These are phyloP conservation scores for Vigna angularis DNA, from an alignment of 306 rosid species.

Conservation along the genomic window DNA sequence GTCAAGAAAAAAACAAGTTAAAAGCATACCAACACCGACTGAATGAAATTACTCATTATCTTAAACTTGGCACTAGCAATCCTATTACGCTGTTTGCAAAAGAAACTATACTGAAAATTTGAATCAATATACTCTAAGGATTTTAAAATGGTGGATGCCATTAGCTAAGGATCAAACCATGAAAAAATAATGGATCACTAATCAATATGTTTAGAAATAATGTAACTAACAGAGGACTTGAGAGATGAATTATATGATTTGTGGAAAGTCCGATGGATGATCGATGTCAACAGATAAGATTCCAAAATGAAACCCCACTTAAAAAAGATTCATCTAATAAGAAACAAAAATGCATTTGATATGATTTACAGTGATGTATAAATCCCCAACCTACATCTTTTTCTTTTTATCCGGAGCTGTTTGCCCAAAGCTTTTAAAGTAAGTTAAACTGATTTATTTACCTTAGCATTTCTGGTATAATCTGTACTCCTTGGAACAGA, in stretches of 20 bases:
- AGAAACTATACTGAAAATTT: slow-evolving; percentile 16
- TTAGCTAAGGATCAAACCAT: background rate
- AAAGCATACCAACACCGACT: slow-evolving; percentile 11
- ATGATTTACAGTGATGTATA: slow-evolving; percentile 21
- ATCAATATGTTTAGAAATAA: slow-evolving; percentile 38
- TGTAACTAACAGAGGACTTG: background rate
- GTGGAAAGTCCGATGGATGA: slow-evolving; percentile 2
- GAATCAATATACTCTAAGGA: slow-evolving; percentile 27
- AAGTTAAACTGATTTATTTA: slow-evolving; percentile 42
- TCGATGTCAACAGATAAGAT: slow-evolving; percentile 13
- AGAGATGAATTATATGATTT: background rate
- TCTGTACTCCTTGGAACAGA: slow-evolving; percentile 55
- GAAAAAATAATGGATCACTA: slow-evolving; percentile 19
- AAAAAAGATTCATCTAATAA: slow-evolving; percentile 27
- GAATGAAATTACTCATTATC: slow-evolving; percentile 30
- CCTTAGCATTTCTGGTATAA: slow-evolving; percentile 69
- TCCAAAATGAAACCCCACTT: background rate
- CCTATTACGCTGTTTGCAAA: slow-evolving; percentile 30
- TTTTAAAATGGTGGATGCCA: slow-evolving; percentile 30
- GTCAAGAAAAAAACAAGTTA: slow-evolving; percentile 26
- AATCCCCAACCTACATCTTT: background rate
- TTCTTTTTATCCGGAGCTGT: slow-evolving; percentile 25
- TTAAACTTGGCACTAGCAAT: slow-evolving; percentile 21
- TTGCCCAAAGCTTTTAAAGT: slow-evolving; percentile 28
- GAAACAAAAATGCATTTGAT: slow-evolving; percentile 16